Percentiles rank a stretch among this genome's conserved stretches.
phyloP scores from a whole-genome alignment of 352 stramenopile species.

The Phytophthora fragariaefolia region DNA sequence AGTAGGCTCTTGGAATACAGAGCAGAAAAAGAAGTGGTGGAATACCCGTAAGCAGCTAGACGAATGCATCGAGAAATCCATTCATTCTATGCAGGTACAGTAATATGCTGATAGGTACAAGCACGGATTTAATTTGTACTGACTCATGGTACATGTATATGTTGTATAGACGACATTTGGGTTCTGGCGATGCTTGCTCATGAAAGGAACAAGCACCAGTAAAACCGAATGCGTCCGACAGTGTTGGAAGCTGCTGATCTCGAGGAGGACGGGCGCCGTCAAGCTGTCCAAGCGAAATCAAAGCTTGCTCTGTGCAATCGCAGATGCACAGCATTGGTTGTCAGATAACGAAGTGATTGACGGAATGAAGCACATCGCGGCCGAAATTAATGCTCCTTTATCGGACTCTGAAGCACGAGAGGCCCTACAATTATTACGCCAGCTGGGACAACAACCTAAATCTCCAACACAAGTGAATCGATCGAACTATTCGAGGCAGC shows the following conservation, averaged over 20 bases:
- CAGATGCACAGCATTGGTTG: constrained; percentile 36
- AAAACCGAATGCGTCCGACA: constrained; percentile 19
- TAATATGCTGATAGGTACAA: no score
- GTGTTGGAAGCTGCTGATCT: constrained; percentile 46
- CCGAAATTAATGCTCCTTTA: constrained; percentile 34
- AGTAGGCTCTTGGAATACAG: constrained; percentile 52
- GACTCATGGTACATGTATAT: constrained; percentile 2
- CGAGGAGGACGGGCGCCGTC: constrained; percentile 2
- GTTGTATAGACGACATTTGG: constrained; percentile 46
- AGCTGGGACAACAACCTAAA: constrained; percentile 2
- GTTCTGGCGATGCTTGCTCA: constrained; percentile 67
- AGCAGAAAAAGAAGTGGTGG: constrained; percentile 87
- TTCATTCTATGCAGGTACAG: constrained; percentile 65
- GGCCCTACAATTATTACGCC: constrained; percentile 32
- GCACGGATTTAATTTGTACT: not conserved
- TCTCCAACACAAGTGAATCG: constrained; percentile 9
- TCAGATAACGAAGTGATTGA: constrained; percentile 52
- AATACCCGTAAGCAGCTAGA: constrained; percentile 66
- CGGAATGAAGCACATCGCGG: constrained; percentile 46
- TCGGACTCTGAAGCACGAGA: constrained; percentile 27
- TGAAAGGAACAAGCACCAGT: constrained; percentile 23
- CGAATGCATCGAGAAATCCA: constrained; percentile 42
- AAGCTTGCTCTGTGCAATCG: constrained; percentile 45
- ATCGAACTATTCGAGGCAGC: constrained; percentile 1
- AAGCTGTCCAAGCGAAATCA: constrained; percentile 32